Evolutionary conservation across 2,329 filamentous ascomycete genomes (phyloP).

Genomic region (Scopulariopsis brevicaulis): DNA sequence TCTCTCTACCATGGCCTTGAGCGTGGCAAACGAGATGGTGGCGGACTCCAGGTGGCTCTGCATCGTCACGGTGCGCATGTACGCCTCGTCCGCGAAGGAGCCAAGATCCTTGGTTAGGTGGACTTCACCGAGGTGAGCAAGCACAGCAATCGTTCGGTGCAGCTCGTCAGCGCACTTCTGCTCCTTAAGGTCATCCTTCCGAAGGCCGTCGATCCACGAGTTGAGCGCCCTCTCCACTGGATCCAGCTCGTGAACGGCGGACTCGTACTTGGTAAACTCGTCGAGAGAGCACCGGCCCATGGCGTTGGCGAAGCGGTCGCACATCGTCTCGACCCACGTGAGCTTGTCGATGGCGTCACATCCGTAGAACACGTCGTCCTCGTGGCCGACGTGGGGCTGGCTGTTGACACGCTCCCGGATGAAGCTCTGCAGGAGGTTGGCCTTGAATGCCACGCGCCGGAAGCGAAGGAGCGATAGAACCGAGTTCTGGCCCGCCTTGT

Average conservation of each 20-base stretch:
- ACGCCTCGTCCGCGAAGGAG: slow-evolving; percentile 65
- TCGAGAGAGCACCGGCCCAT: slow-evolving; percentile 69
- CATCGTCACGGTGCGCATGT: slow-evolving; percentile 65
- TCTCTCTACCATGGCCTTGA: slow-evolving; percentile 55
- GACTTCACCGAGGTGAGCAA: slow-evolving; percentile 76
- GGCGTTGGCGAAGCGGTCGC: slow-evolving; percentile 70
- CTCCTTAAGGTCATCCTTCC: slow-evolving; percentile 77
- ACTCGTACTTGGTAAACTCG: slow-evolving; percentile 68
- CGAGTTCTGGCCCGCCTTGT: slow-evolving; percentile 69
- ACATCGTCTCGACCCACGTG: slow-evolving; percentile 72
- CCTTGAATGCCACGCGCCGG: slow-evolving; percentile 81
- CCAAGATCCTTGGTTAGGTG: slow-evolving; percentile 61
- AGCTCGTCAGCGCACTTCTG: slow-evolving; percentile 72
- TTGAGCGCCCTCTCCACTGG: slow-evolving; percentile 86
- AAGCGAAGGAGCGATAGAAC: slow-evolving; percentile 83
- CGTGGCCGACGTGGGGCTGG: slow-evolving; percentile 48
- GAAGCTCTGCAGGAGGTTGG: slow-evolving; percentile 64
- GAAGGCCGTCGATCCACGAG: slow-evolving; percentile 73
- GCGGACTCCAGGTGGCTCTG: slow-evolving; percentile 75
- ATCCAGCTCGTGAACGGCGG: slow-evolving; percentile 76
- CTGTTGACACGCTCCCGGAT: slow-evolving; percentile 68
- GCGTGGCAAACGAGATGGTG: slow-evolving; percentile 52
- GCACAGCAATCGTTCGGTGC: slow-evolving; percentile 71
- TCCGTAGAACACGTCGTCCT: slow-evolving; percentile 69
- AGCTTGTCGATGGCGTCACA: slow-evolving; percentile 80